These are phyloP conservation scores for Limnanthes douglasii DNA, from an alignment of 345 rosid species.

Conservation along the genomic window DNA sequence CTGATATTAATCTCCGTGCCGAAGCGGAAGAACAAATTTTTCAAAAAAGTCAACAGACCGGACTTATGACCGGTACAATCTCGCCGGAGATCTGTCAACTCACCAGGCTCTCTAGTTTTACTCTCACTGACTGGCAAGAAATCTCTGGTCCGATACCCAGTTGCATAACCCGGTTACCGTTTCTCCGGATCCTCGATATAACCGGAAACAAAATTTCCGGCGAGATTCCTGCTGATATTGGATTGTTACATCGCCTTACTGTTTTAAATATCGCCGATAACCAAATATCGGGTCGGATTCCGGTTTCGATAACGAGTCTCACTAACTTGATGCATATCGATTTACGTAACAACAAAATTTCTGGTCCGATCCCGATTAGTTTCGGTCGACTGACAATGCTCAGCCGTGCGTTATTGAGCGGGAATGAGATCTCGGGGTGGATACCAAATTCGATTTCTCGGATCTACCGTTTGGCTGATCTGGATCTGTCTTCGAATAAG, in stretches of 20 bases:
- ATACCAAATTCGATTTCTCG: constrained; percentile 40
- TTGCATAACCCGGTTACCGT: constrained; percentile 46
- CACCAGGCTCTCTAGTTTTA: constrained; percentile 45
- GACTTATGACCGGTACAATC: constrained; percentile 69
- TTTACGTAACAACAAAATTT: constrained; percentile 44
- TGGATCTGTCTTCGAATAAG: constrained; percentile 57
- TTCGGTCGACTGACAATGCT: constrained; percentile 53
- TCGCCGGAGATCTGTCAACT: constrained; percentile 49
- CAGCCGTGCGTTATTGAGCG: constrained; percentile 59
- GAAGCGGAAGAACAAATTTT: constrained; percentile 82
- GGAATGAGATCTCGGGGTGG: constrained; percentile 39
- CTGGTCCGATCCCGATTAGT: constrained; percentile 37
- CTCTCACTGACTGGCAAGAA: constrained; percentile 85
- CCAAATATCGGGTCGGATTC: constrained; percentile 49
- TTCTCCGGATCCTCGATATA: constrained; percentile 54
- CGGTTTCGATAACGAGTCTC: constrained; percentile 38
- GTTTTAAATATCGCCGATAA: constrained; percentile 79
- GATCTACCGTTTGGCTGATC: constrained; percentile 73
- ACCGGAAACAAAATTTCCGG: constrained; percentile 70
- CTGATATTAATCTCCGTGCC: constrained; percentile 83
- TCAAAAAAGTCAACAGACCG: constrained; percentile 27
- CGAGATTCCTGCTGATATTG: constrained; percentile 38
- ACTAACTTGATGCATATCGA: constrained; percentile 77
- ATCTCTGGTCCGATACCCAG: constrained; percentile 64
- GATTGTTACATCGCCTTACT: constrained; percentile 39